Evolutionary conservation across 257 asterid genomes (phyloP).

Genomic region (Oldenlandia corymbosa): DNA sequence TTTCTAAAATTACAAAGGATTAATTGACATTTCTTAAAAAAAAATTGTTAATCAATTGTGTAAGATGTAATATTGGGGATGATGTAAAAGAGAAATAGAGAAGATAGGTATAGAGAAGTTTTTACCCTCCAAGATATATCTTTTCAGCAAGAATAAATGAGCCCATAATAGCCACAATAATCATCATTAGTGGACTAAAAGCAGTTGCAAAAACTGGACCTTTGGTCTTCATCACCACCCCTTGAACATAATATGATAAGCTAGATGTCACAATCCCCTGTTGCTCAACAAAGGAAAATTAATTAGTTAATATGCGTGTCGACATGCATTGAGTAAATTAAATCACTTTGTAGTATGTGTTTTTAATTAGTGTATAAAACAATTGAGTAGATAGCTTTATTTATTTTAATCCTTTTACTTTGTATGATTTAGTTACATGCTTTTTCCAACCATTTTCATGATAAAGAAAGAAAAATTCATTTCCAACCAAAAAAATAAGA

Average conservation of each 20-base stretch:
- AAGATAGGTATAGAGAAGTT: no score
- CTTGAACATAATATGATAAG: constrained; percentile 81
- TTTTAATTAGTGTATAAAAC: background rate
- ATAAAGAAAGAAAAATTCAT: no score
- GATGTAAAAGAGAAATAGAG: no score
- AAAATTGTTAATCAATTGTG: no score
- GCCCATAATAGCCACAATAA: constrained; percentile 80
- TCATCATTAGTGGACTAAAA: constrained; percentile 85
- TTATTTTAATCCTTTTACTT: no score
- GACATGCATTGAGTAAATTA: no score
- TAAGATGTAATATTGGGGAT: background rate
- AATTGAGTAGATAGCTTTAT: no score
- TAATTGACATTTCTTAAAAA: background rate
- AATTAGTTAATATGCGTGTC: no score
- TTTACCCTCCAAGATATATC: constrained; percentile 72
- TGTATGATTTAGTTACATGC: no score
- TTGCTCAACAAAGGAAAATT: background rate
- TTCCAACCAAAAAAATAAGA: no score
- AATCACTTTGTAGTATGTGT: no score
- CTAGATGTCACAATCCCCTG: constrained; percentile 85
- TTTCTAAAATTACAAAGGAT: background rate
- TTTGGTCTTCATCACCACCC: constrained; percentile 61
- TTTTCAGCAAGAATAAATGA: constrained; percentile 72
- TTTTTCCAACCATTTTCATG: no score
- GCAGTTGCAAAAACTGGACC: constrained; percentile 86